Conservation (phyloP, 2,329 filamentous ascomycete species). For the Microsporum audouinii region DNA sequence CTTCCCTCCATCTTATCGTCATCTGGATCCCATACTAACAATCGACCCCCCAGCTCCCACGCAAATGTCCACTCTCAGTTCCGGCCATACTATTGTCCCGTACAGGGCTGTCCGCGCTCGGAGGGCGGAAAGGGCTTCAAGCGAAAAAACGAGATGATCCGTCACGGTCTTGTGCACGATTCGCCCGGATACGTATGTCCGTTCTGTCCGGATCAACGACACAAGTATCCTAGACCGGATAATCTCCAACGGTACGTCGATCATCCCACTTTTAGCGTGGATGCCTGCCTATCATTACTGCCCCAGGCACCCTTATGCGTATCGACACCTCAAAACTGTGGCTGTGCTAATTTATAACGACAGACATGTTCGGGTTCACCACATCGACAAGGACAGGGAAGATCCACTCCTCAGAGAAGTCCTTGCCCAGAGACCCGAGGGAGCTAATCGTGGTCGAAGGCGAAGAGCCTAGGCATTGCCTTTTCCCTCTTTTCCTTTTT, state of each 20-base stretch:
- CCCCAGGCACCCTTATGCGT: background rate
- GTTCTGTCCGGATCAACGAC: constrained; percentile 86
- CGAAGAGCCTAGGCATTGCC: constrained; percentile 40
- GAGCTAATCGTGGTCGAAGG: constrained; percentile 67
- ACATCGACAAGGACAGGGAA: constrained; percentile 79
- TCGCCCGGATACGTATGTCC: constrained; percentile 94
- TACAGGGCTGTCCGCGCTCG: constrained; percentile 46
- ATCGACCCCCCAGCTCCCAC: constrained; percentile 30
- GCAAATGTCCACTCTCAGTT: constrained; percentile 52
- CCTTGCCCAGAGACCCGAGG: constrained; percentile 72
- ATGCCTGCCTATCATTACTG: background rate
- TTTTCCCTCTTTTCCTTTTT: background rate
- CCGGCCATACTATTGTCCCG: constrained; percentile 53
- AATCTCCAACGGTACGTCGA: constrained; percentile 74
- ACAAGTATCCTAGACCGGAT: constrained; percentile 88
- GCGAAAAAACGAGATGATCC: constrained; percentile 59
- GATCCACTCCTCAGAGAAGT: constrained; percentile 72
- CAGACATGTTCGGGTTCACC: constrained; percentile 87
- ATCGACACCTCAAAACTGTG: constrained; percentile 1
- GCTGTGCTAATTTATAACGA: background rate
- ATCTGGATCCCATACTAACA: constrained; percentile 4
- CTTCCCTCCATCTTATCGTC: background rate
- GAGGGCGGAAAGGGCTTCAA: constrained; percentile 57
- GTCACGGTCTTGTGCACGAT: constrained; percentile 79
- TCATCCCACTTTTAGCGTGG: background rate